phyloP scores from a whole-genome alignment of 2,329 filamentous ascomycete genomes.

The Stachybotrys elegans region DNA sequence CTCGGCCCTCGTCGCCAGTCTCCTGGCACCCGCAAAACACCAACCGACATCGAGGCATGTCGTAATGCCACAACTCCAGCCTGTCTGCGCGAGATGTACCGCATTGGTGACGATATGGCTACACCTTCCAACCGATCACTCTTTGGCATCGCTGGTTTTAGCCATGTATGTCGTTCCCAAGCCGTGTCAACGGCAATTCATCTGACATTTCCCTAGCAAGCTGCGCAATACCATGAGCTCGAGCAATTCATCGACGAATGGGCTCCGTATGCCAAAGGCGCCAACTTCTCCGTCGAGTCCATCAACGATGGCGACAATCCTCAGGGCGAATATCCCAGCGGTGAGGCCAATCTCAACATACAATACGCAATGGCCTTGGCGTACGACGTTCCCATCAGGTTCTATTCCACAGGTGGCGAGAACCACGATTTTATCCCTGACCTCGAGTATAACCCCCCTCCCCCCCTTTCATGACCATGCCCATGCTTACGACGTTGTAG shows the following conservation, averaged over 20 bases:
- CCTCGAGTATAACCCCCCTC: conserved; percentile 23
- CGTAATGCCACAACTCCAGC: conserved; percentile 34
- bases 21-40: no score
- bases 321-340: conserved; percentile 30
- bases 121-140: conserved; percentile 57
- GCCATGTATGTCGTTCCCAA: conserved; percentile 21
- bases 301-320: conserved; percentile 53
- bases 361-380: conserved; percentile 29
- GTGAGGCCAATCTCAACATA: conserved; percentile 32
- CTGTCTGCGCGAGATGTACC: conserved; percentile 40
- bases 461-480: neutral
- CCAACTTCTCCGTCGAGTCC: conserved; percentile 51
- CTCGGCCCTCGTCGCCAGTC: no score
- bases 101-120: conserved; percentile 36
- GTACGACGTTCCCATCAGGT: conserved; percentile 27
- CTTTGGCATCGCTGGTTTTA: conserved; percentile 54
- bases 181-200: neutral
- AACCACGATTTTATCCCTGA: conserved; percentile 24
- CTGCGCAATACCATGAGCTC: conserved; percentile 49
- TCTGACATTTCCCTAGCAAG: conserved; percentile 29
- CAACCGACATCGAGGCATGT: conserved; percentile 21
- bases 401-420: conserved; percentile 24
- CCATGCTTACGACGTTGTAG: conserved; percentile 8
- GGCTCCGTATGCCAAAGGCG: conserved; percentile 43
- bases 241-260: conserved; percentile 50